Conservation (phyloP, 495 filamentous ascomycete genomes). For the Penicillium cosmopolitanum region DNA sequence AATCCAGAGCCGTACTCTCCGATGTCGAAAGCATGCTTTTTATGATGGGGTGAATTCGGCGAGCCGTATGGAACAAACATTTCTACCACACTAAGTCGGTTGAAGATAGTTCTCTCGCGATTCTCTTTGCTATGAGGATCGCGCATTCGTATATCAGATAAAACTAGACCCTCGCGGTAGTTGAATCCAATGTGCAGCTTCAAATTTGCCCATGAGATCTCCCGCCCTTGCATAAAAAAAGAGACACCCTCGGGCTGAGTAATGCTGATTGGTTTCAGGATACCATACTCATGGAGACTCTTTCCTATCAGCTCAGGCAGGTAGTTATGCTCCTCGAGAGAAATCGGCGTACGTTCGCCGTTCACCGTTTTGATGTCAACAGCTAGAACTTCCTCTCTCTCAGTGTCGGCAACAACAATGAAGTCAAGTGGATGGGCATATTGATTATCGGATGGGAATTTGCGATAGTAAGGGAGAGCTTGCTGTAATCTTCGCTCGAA, state of each 20-base stretch:
- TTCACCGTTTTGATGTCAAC: constrained; percentile 89
- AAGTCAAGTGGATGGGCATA: constrained; percentile 46
- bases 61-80: constrained; percentile 98
- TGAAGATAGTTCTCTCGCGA: constrained; percentile 78
- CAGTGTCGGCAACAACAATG: constrained; percentile 56
- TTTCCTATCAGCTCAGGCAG: constrained; percentile 44
- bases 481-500: constrained; percentile 42
- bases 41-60: constrained; percentile 87
- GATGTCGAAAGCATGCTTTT: constrained; percentile 93
- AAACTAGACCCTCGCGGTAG: constrained; percentile 89
- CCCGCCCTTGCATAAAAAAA: constrained; percentile 41
- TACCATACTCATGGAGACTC: constrained; percentile 34
- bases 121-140: constrained; percentile 73
- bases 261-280: constrained; percentile 44
- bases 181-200: constrained; percentile 72
- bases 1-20: constrained; percentile 95
- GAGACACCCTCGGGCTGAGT: constrained; percentile 44
- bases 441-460: constrained; percentile 50
- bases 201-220: constrained; percentile 41
- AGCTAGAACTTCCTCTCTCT: constrained; percentile 90
- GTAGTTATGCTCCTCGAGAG: constrained; percentile 56
- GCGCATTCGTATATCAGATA: constrained; percentile 90
- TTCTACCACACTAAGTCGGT: constrained; percentile 86
- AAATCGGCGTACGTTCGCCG: constrained; percentile 59
- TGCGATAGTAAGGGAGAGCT: constrained; percentile 44